Evolutionary conservation across 495 filamentous ascomycete genomes (phyloP).

Genomic region (Patellaria atrata): DNA sequence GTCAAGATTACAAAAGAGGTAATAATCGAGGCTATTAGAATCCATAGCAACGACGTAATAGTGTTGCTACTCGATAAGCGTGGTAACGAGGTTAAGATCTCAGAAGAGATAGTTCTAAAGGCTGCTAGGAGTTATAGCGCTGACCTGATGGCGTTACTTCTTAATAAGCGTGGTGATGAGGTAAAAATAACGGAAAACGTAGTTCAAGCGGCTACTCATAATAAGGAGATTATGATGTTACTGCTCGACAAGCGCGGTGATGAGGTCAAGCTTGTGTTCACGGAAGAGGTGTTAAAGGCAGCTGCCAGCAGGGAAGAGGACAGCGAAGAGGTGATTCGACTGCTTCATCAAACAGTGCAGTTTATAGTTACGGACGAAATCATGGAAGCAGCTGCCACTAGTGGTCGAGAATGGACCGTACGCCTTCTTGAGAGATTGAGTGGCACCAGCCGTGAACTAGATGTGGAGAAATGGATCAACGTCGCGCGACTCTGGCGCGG

Average conservation of each 20-base stretch:
- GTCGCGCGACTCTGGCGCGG: slow-evolving; percentile 8
- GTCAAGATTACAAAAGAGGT: slow-evolving; percentile 15
- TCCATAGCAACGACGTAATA: slow-evolving; percentile 10
- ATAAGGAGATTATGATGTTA: slow-evolving; percentile 3
- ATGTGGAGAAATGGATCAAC: slow-evolving; percentile 6
- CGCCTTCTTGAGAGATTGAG: slow-evolving; percentile 4
- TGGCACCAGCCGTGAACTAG: not conserved
- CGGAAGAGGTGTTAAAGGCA: slow-evolving; percentile 2
- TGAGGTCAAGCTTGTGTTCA: slow-evolving; percentile 6
- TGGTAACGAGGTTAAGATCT: slow-evolving; percentile 3
- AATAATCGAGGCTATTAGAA: slow-evolving; percentile 5
- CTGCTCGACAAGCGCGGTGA: not conserved
- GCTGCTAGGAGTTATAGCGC: slow-evolving; percentile 2
- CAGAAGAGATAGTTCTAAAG: slow-evolving; percentile 7
- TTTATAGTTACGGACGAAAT: not conserved
- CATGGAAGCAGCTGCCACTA: slow-evolving; percentile 7
- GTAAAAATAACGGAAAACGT: slow-evolving; percentile 2
- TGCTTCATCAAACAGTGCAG: not conserved
- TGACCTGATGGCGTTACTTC: not conserved
- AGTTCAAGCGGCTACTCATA: not conserved
- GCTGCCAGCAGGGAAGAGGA: not conserved
- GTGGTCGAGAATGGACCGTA: slow-evolving; percentile 5
- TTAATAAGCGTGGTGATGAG: not conserved
- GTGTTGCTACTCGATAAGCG: slow-evolving; percentile 8
- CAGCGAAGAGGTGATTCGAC: slow-evolving; percentile 1